Conservation (phyloP, 176 grass and related monocot genomes). For the Melocanna baccifera region DNA sequence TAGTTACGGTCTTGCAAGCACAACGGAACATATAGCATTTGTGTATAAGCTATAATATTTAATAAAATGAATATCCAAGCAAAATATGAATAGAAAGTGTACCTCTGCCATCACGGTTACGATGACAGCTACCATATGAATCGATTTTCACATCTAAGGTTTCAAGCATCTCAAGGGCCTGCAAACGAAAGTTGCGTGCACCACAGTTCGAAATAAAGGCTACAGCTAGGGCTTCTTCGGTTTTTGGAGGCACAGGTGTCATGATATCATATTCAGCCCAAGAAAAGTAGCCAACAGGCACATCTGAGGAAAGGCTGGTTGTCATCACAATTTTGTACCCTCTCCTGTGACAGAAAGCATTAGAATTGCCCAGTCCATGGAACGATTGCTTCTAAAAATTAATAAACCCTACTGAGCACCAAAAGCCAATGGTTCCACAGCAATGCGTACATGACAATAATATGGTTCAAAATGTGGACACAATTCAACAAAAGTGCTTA, state of each 20-base stretch:
- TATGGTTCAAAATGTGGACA: slow-evolving; percentile 10
- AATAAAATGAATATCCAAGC: neutral
- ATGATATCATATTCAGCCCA: slow-evolving; percentile 99
- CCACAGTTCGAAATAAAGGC: slow-evolving; percentile 99
- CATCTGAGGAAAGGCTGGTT: slow-evolving; percentile 90
- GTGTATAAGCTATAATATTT: neutral
- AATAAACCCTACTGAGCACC: slow-evolving; percentile 21
- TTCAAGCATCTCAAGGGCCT: slow-evolving; percentile 88
- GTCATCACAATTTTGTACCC: slow-evolving; percentile 94
- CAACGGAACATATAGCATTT: neutral
- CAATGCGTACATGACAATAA: neutral
- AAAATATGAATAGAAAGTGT: slow-evolving; percentile 1
- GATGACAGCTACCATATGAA: slow-evolving; percentile 97
- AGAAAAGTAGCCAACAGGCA: slow-evolving; percentile 96
- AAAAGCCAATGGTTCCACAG: slow-evolving; percentile 5
- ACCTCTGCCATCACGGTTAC: slow-evolving; percentile 91
- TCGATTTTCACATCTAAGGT: slow-evolving; percentile 80
- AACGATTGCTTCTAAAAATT: slow-evolving; percentile 27
- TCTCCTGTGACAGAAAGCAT: slow-evolving; percentile 55
- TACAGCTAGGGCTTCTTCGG: slow-evolving; percentile 75
- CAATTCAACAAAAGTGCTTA: neutral
- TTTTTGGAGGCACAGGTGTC: slow-evolving; percentile 71
- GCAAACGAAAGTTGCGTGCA: slow-evolving; percentile 88
- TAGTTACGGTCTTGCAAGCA: neutral
- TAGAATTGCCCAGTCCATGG: neutral